Evolutionary conservation across 2,329 filamentous ascomycete species (phyloP).

Genomic region (Penicillium sp.): DNA sequence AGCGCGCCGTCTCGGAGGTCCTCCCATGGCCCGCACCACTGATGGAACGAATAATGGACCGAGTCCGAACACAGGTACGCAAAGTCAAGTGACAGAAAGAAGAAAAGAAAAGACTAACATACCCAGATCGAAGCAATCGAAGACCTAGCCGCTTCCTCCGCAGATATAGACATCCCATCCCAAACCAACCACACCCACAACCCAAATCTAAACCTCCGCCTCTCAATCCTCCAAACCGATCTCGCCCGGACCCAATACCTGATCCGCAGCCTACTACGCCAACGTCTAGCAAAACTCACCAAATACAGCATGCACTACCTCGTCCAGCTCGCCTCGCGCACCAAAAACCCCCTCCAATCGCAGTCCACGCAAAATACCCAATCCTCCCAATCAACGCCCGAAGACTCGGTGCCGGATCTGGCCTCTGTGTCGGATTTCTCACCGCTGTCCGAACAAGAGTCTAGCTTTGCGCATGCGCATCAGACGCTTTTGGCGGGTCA

Average conservation of each 20-base stretch:
- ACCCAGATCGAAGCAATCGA: conserved; percentile 59
- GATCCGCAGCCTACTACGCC: conserved; percentile 72
- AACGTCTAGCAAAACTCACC: conserved; percentile 70
- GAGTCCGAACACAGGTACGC: conserved; percentile 57
- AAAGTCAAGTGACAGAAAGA: neutral
- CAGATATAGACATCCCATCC: conserved; percentile 33
- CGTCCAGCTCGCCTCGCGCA: conserved; percentile 22
- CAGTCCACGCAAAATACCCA: conserved; percentile 13
- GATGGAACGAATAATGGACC: conserved; percentile 73
- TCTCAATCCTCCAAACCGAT: conserved; percentile 95
- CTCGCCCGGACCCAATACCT: conserved; percentile 91
- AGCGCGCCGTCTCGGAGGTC: conserved; percentile 84
- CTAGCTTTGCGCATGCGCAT: conserved; percentile 76
- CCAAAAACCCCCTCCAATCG: conserved; percentile 16
- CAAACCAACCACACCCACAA: conserved; percentile 68
- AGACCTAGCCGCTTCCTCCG: conserved; percentile 46
- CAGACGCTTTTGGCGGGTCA: conserved; percentile 78
- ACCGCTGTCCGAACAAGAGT: conserved; percentile 70
- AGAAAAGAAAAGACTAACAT: neutral
- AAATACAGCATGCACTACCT: conserved; percentile 48
- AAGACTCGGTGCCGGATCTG: conserved; percentile 33
- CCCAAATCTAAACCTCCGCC: conserved; percentile 81
- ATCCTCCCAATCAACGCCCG: conserved; percentile 15
- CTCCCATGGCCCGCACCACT: conserved; percentile 69
- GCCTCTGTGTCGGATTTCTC: conserved; percentile 40